Conservation (phyloP, 768 basidiomycete species). For the Termitomyces sp. region DNA sequence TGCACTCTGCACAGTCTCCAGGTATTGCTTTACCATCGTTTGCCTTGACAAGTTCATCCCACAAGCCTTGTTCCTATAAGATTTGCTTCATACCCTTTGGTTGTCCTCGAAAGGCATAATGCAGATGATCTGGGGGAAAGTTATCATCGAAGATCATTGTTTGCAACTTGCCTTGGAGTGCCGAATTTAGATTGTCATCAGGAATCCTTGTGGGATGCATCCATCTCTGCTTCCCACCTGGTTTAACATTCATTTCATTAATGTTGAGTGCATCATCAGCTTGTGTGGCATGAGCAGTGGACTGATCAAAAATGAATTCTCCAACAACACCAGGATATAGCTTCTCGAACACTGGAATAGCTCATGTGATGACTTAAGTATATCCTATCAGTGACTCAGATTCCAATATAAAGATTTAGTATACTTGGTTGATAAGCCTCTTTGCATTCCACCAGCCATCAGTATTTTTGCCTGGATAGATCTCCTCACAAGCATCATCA, state of each 20-base stretch:
- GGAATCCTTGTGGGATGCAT: constrained; percentile 15
- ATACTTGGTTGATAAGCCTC: constrained; percentile 15
- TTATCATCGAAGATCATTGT: constrained; percentile 4
- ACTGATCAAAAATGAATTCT: constrained; percentile 16
- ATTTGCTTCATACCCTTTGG: constrained; percentile 8
- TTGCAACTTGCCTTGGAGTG: constrained; percentile 12
- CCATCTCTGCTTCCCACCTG: constrained; percentile 11
- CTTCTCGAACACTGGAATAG: background rate
- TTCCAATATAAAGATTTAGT: constrained; percentile 1
- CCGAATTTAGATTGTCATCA: constrained; percentile 12
- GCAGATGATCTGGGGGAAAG: background rate
- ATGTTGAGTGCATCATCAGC: constrained; percentile 14
- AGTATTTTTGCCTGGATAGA: constrained; percentile 16
- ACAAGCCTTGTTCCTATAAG: constrained; percentile 5
- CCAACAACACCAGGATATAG: constrained; percentile 4
- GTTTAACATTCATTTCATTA: constrained; percentile 18
- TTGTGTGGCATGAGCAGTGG: constrained; percentile 12
- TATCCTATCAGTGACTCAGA: background rate
- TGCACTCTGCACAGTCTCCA: background rate
- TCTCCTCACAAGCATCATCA: constrained; percentile 14
- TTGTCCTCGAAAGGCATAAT: constrained; percentile 4
- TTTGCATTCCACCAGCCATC: constrained; percentile 17
- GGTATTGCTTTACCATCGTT: background rate
- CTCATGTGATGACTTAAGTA: background rate
- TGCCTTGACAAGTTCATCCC: background rate